Conservation (phyloP, 306 rosid species). For the Fragaria iinumae region DNA sequence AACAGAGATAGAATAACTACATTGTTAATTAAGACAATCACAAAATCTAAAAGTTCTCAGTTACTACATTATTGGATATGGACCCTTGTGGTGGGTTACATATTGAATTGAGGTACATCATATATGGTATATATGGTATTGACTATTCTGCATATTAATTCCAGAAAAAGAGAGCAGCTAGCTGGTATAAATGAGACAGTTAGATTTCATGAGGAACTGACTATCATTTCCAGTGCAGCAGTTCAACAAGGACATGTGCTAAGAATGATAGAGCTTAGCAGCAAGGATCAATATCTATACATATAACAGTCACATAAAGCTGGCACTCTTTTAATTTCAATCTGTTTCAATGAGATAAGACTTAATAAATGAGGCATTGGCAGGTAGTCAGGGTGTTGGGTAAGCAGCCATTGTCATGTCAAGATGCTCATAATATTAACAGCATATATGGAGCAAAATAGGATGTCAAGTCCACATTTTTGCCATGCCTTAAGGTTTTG, state of each 20-base stretch:
- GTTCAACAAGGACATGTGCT: constrained; percentile 16
- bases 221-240: not conserved
- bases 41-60: not conserved
- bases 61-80: not conserved
- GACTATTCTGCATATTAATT: not conserved
- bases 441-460: not conserved
- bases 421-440: not conserved
- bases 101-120: not conserved
- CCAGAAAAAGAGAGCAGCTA: not conserved
- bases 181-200: constrained; percentile 17
- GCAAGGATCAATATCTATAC: not conserved
- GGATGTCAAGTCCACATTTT: not conserved
- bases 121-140: not conserved
- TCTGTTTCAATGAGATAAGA: constrained; percentile 20
- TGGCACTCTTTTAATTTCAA: constrained; percentile 14
- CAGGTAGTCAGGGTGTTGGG: constrained; percentile 22
- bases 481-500: not conserved
- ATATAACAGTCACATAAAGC: constrained; percentile 19
- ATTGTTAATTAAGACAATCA: not conserved
- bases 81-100: not conserved
- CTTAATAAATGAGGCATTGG: constrained; percentile 22
- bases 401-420: constrained; percentile 22
- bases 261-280: not conserved
- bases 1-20: not conserved
- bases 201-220: not conserved